Percentiles rank a stretch among this genome's conserved stretches.
Conservation (phyloP, 768 basidiomycete species). For the Leucocoprinus sp. region DNA sequence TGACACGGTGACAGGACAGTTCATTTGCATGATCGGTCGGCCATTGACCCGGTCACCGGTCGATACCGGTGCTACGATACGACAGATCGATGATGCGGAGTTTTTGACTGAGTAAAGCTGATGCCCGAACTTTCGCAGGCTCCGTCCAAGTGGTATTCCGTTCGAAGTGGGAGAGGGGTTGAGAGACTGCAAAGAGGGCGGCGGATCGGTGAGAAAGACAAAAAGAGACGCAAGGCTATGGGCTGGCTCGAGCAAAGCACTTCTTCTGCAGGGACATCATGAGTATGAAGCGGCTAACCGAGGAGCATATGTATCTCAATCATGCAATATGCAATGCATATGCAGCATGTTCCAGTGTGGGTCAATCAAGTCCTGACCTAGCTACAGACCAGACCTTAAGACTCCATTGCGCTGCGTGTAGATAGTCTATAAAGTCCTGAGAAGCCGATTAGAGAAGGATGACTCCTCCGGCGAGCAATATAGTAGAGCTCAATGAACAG, state of each 20-base stretch:
- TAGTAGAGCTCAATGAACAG: neutral
- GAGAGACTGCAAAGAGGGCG: too few relatives aligned
- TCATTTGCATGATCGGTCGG: too few relatives aligned
- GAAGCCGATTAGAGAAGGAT: neutral
- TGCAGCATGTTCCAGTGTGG: neutral
- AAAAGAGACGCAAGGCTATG: neutral
- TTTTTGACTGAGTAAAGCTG: neutral
- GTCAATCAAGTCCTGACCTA: neutral
- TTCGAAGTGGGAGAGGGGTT: neutral
- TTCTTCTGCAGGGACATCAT: neutral
- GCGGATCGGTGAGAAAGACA: too few relatives aligned
- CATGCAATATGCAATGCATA: too few relatives aligned
- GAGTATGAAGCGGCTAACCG: too few relatives aligned
- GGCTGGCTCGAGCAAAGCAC: neutral
- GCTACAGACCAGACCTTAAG: neutral
- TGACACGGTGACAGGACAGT: too few relatives aligned
- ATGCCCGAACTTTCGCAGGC: neutral
- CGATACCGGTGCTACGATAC: too few relatives aligned
- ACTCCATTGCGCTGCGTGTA: neutral
- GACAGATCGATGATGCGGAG: too few relatives aligned
- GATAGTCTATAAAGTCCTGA: neutral
- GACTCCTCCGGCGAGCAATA: neutral
- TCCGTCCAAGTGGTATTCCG: neutral
- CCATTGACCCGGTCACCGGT: too few relatives aligned
- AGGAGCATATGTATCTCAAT: too few relatives aligned